Evolutionary conservation across 257 asterid genomes (phyloP), one percentile per base, ranked within the genome.

Genomic region (Lycium barbarum): DNA sequence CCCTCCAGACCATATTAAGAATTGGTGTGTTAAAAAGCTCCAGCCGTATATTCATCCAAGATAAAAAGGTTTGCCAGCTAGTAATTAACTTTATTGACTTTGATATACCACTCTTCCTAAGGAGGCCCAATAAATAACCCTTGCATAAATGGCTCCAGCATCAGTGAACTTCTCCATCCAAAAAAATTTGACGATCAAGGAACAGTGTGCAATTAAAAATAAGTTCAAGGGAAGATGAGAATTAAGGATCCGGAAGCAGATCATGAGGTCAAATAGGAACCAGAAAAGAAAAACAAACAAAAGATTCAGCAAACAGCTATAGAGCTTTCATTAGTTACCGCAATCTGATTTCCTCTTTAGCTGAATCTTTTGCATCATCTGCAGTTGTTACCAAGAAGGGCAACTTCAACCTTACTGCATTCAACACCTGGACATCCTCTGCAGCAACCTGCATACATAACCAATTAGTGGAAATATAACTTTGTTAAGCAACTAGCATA

Each of bases 341-440:
- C 88, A 97, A 87, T 79, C 99, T 94, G 81, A 93, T 97, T 88
- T 97, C 99, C 88, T 97, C 99, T 86, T 94, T 97, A 26, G 90
- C 84, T 59, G 89, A 85, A 84, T 97, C 98, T 83, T 92, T 94
- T 35, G 95, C 95, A 84, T 93, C 98, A 22, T 95, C 98, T 53
- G 93, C 88, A 62, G 98, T 90, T 47, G 99, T 95, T 84, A 97
- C 95, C 94, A 95, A 87, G 87, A 97, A 97, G 33, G 99, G 99
- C 85, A 97, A 87, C 94, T 97, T 97, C 40, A 87, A 67, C 84
- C 82, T 92, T 88, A 97, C 99, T 5, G 94, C 89, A 90, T 97
- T 95, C 91, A 97, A 83, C 82, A 97, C 91, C 79, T 87, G 86
- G 82, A 93, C 98, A 87, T 89, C 89, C 89, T 95, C 97, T 57